These are phyloP conservation scores for Astrephomene gubernaculifera DNA, from an alignment of 139 green algal species.

Conservation along the genomic window DNA sequence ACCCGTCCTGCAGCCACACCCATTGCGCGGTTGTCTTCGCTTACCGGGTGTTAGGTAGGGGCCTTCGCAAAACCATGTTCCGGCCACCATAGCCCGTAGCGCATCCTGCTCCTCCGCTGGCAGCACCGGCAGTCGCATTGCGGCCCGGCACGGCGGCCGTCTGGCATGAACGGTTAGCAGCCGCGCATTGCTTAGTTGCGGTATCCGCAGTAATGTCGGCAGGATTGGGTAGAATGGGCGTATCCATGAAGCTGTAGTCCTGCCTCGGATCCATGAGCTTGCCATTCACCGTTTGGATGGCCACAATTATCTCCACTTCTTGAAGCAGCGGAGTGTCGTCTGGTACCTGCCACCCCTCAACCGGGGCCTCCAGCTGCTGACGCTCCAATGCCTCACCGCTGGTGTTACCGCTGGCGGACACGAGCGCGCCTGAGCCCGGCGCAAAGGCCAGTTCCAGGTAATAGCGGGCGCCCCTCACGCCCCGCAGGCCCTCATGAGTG, in stretches of 20 bases:
- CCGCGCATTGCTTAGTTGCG: too few relatives aligned
- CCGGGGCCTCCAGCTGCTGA: background rate
- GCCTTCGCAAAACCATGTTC: conserved; percentile 56
- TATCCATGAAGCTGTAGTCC: conserved; percentile 46
- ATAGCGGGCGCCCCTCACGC: conserved; percentile 61
- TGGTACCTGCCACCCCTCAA: background rate
- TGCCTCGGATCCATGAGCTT: background rate
- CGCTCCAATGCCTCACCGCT: background rate
- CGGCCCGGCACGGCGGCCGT: too few relatives aligned
- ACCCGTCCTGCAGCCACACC: too few relatives aligned
- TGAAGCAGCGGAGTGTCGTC: conserved; percentile 45
- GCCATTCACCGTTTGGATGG: conserved; percentile 26
- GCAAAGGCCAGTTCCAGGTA: conserved; percentile 65
- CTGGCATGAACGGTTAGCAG: too few relatives aligned
- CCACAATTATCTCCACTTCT: conserved; percentile 55
- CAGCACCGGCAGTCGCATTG: background rate
- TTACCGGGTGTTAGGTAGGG: conserved; percentile 59
- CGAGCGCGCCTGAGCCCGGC: conserved; percentile 45
- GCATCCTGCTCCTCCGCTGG: too few relatives aligned
- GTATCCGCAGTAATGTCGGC: too few relatives aligned
- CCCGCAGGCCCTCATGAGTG: conserved; percentile 56
- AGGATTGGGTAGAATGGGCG: background rate
- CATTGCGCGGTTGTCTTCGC: too few relatives aligned
- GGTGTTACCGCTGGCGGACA: conserved; percentile 17
- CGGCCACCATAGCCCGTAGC: too few relatives aligned